These are phyloP conservation scores for Cladobotryum mycophilum DNA, from an alignment of 2,329 filamentous ascomycete species.

Conservation along the genomic window DNA sequence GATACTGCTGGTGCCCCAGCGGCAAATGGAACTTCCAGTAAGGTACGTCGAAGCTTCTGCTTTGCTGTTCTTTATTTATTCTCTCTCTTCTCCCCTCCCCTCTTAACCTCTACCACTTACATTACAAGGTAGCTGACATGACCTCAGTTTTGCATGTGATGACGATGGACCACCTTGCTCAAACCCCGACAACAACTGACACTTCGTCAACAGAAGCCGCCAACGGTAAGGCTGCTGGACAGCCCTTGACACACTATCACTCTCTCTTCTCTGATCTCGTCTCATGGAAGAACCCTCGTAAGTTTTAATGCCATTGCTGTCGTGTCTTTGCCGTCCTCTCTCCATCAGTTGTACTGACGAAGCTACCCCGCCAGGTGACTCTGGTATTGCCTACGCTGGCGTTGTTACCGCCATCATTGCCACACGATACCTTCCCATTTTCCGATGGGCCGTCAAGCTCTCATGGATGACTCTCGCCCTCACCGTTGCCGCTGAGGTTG, in stretches of 20 bases:
- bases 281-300: slow-evolving; percentile 64
- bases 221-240: slow-evolving; percentile 47
- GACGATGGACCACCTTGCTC: slow-evolving; percentile 48
- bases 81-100: background rate
- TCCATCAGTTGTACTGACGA: slow-evolving; percentile 11
- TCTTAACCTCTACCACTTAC: slow-evolving; percentile 19
- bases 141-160: slow-evolving; percentile 11
- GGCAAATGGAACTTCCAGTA: slow-evolving; percentile 47
- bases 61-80: background rate
- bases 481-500: slow-evolving; percentile 54
- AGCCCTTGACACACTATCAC: slow-evolving; percentile 63
- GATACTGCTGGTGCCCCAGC: slow-evolving; percentile 26
- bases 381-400: slow-evolving; percentile 56
- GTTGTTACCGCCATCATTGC: slow-evolving; percentile 55
- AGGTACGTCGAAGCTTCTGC: slow-evolving; percentile 35
- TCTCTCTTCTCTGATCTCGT: slow-evolving; percentile 64
- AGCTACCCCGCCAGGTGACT: slow-evolving; percentile 43
- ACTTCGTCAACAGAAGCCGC: slow-evolving; percentile 45
- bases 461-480: slow-evolving; percentile 57
- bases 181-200: slow-evolving; percentile 52
- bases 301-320: slow-evolving; percentile 22
- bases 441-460: slow-evolving; percentile 60
- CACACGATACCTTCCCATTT: slow-evolving; percentile 58
- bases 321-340: background rate
- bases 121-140: background rate